These are phyloP conservation scores for Pseudopithomyces chartarum DNA, from an alignment of 2,329 filamentous ascomycete genomes.

Conservation along the genomic window DNA sequence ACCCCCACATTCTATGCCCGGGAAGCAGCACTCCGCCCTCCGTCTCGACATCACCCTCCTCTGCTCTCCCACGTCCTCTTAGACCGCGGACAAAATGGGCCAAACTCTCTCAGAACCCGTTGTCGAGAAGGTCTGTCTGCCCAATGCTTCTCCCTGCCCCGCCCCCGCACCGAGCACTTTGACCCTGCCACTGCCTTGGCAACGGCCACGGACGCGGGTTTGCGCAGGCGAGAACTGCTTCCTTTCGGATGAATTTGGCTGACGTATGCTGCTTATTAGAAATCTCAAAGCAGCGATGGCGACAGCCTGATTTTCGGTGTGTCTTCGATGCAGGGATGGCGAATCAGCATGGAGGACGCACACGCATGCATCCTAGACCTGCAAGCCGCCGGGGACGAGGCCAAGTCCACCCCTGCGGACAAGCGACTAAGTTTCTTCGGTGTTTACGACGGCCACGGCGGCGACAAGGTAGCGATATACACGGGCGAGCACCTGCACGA, in stretches of 20 bases:
- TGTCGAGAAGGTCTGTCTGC: conserved; percentile 86
- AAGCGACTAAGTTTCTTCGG: conserved; percentile 92
- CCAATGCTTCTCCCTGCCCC: conserved; percentile 29
- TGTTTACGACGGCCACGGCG: conserved; percentile 96
- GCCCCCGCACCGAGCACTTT: conserved; percentile 34
- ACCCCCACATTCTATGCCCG: conserved; percentile 43
- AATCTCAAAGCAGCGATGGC: conserved; percentile 89
- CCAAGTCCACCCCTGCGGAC: conserved; percentile 66
- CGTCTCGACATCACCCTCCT: conserved; percentile 25
- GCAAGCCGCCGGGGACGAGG: conserved; percentile 62
- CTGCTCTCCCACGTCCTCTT: conserved; percentile 30
- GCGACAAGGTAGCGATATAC: conserved; percentile 93
- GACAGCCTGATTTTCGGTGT: conserved; percentile 90
- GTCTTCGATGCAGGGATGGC: conserved; percentile 99
- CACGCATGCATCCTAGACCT: conserved; percentile 91
- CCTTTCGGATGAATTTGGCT: background rate
- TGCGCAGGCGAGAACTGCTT: background rate
- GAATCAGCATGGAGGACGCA: conserved; percentile 99
- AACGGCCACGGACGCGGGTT: conserved; percentile 13
- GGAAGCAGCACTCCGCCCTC: conserved; percentile 25
- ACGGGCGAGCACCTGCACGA: conserved; percentile 91
- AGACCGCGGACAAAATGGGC: conserved; percentile 69
- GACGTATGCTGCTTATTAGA: conserved; percentile 55
- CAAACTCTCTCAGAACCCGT: conserved; percentile 99
- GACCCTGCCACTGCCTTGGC: conserved; percentile 16